These are phyloP conservation scores for Gossypium longicalyx DNA, from an alignment of 345 rosid genomes.

Conservation along the genomic window DNA sequence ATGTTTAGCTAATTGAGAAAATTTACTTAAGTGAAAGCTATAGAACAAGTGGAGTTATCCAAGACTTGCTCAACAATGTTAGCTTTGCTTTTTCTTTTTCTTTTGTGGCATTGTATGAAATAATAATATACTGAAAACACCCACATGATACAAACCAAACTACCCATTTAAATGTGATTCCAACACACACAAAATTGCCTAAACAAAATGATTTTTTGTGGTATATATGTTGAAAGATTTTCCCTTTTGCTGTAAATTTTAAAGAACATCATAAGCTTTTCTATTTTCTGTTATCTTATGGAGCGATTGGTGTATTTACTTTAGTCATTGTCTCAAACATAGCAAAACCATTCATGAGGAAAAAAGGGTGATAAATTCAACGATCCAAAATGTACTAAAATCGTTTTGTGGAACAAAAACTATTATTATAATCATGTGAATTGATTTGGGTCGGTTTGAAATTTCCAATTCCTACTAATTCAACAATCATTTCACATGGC, in stretches of 20 bases:
- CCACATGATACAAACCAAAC: not conserved
- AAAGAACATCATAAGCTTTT: not conserved
- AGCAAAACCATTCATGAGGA: constrained; percentile 14
- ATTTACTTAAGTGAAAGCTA: too few species aligned
- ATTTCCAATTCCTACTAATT: constrained; percentile 23
- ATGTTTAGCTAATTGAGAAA: too few species aligned
- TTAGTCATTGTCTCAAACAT: constrained; percentile 28
- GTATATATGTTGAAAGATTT: constrained; percentile 12
- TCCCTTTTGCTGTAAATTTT: not conserved
- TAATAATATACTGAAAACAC: not conserved
- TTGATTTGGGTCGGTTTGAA: constrained; percentile 23
- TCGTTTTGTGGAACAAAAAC: not conserved
- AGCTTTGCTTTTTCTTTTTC: not conserved
- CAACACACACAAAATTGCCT: not conserved
- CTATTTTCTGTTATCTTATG: not conserved
- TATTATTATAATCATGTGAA: constrained; percentile 34
- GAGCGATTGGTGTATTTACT: not conserved
- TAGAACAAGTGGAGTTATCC: not conserved
- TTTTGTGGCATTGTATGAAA: not conserved
- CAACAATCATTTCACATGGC: constrained; percentile 33
- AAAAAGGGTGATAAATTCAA: constrained; percentile 25
- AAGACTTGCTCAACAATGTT: too few species aligned
- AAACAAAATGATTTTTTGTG: constrained; percentile 14
- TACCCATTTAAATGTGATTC: not conserved
- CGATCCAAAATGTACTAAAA: constrained; percentile 10